Base-by-base conservation (phyloP, 148 eudicot species). In the Limonium bicolor region DNA sequence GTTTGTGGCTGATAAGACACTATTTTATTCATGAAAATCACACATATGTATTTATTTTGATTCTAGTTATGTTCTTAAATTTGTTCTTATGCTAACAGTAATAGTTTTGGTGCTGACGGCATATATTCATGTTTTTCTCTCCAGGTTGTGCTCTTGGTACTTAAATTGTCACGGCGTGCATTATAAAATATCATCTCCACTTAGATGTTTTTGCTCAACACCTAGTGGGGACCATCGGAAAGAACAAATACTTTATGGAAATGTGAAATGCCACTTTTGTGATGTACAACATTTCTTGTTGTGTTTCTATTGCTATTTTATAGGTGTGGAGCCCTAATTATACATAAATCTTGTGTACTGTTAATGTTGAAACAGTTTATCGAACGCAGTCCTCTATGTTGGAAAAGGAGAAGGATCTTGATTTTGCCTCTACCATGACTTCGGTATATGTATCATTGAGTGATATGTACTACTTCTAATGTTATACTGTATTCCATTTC, bases 271-370 rank as follows among this genome's bases (percentile, higher is more conserved):
- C 28, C 33, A 19, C 4, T 12, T 22, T 5, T 5, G 13, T 40
- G 46, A 12, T 26, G 36, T 35, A 19, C 19, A 12, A 22, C 19
- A 39, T 19, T 11, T 41, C 25, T 3, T 13, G 24, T 24, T 5
- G 14, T 25, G 22, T 36, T 53, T 36, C 24, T 31, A 13, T 49
- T 37, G 55, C 43, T 63, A 41, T 19, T 38, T n/a, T 30, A 30
- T 59, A 80, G 99, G 69, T 85, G 99, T n/a, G 99, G 99, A 57
- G 94, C 99, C 63, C 65, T 92, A 75, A 85, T 92, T 42, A 69
- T 92, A 39, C 95, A 94, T 37, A 72, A 80, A 45, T 72, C 85
- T 11, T 92, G 95, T 73, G 86, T 78, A 24, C 94, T 92, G 42
- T 67, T 92, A 57, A 78, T 54, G 86, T 94, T 55, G 88, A 92